These are phyloP conservation scores for Leishmania tarentolae DNA, from an alignment of 208 protist genomes.

Conservation along the genomic window DNA sequence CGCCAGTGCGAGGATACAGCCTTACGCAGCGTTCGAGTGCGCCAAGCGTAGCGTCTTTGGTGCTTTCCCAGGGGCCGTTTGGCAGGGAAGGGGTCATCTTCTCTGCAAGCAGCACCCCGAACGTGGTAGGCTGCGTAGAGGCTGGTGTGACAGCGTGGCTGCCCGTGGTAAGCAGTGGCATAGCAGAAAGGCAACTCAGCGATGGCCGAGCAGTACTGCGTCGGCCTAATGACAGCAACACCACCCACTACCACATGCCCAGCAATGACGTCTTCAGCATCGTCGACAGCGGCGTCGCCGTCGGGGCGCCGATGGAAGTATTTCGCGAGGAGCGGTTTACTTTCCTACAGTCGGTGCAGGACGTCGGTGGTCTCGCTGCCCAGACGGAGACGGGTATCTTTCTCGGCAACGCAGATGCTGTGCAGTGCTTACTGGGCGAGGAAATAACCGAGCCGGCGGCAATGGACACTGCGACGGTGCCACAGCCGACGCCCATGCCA, in stretches of 20 bases:
- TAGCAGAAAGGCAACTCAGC: neutral
- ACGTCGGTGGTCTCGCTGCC: neutral
- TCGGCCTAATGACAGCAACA: neutral
- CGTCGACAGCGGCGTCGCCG: neutral
- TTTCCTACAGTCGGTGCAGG: constrained; percentile 22
- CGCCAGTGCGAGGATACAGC: constrained; percentile 2
- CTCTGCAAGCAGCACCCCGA: constrained; percentile 4
- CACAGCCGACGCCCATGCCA: neutral
- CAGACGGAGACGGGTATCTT: neutral
- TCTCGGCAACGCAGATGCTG: neutral
- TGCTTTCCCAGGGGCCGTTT: neutral
- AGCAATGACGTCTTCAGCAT: neutral
- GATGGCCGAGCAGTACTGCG: neutral
- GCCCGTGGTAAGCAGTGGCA: neutral
- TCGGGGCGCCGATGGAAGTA: neutral
- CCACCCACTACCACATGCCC: neutral
- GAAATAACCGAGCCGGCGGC: neutral
- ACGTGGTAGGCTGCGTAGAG: neutral
- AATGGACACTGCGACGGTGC: neutral
- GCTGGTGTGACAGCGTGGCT: neutral
- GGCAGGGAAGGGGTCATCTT: constrained; percentile 1
- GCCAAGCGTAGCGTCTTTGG: neutral
- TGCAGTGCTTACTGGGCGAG: neutral
- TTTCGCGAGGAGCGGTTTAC: neutral
- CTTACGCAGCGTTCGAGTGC: neutral